phyloP scores from a whole-genome alignment of 345 rosid species.

The Clausena lansium region DNA sequence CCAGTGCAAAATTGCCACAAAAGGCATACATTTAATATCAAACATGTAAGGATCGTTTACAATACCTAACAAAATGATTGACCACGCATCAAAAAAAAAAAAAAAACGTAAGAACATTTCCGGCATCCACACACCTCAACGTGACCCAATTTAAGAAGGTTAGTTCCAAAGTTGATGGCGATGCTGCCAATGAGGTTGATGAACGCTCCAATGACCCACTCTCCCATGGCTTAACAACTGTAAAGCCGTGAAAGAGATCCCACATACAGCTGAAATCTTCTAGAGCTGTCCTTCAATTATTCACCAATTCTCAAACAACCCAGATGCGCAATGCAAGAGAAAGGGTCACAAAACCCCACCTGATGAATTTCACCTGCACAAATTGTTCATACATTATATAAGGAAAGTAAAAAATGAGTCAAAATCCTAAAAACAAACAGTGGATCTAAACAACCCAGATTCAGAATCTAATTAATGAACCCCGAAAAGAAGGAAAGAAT shows the following conservation, averaged over 20 bases:
- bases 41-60: not conserved
- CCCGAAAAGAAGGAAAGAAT: not conserved
- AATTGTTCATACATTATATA: not conserved
- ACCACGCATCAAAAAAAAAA: not conserved
- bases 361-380: not conserved
- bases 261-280: slow-evolving; percentile 32
- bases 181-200: slow-evolving; percentile 93
- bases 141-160: slow-evolving; percentile 96
- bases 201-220: slow-evolving; percentile 97
- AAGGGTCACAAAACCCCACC: not conserved
- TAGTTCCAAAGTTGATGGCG: slow-evolving; percentile 99
- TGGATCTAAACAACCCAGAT: slow-evolving; percentile 11
- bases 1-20: not conserved
- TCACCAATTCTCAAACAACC: slow-evolving; percentile 18
- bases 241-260: slow-evolving; percentile 32
- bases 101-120: not conserved
- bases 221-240: slow-evolving; percentile 72
- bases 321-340: not conserved
- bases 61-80: not conserved
- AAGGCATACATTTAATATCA: not conserved
- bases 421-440: not conserved
- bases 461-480: not conserved
- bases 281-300: slow-evolving; percentile 24
- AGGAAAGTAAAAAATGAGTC: not conserved
- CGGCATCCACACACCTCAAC: slow-evolving; percentile 52